Base-by-base conservation (phyloP, 23 red algal genomes). In the Agarophyton chilense region DNA sequence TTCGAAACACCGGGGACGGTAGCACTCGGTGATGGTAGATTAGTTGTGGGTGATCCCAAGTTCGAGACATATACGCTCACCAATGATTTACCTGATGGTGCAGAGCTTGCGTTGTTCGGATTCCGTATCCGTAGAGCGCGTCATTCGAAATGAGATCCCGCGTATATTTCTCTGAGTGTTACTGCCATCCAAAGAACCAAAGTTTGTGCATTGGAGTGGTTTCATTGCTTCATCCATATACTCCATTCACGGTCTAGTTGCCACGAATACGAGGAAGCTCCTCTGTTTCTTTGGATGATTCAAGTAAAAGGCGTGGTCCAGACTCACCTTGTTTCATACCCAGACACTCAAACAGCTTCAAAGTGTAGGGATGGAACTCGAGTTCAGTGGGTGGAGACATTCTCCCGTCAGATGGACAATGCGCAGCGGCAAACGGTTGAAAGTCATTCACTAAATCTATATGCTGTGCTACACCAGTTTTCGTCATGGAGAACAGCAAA, bases 1-100 rank as follows among this genome's bases (percentile, higher is more conserved):
- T 76, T 88, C 40, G 44, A 36, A 6, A 63, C 65, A 26, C 84
- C 84, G 21, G 72, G 63, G 7, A 56, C 84, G 10, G 51, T 88
- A 4, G 84, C 84, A 4, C 41, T 76, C 14, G 52, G 52, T 2
- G 68, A 21, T 40, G 68, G 41, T 6, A 11, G 52, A 51, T 35
- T 76, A 22, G 67, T 88, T n/a, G 47, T 88, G 2, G 65, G 63
- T 18, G 72, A 88, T 43, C 32, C 72, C 4, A 11, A 3, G 9
- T 75, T 88, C 72, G 36, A 26, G 17, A 52, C 28, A 21, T 33
- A 52, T 10, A 18, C 62, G 17, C n/a, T 42, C 14, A 25, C 36
- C 13, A 4, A 18, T 9, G 36, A 5, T 21, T 72, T 72, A 13
- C 65, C 65, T 7, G 39, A 22, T 72, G 65, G 35, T 3, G 39